These are phyloP conservation scores for Sextonia rubra DNA, from an alignment of 164 flowering plant species.

Conservation along the genomic window DNA sequence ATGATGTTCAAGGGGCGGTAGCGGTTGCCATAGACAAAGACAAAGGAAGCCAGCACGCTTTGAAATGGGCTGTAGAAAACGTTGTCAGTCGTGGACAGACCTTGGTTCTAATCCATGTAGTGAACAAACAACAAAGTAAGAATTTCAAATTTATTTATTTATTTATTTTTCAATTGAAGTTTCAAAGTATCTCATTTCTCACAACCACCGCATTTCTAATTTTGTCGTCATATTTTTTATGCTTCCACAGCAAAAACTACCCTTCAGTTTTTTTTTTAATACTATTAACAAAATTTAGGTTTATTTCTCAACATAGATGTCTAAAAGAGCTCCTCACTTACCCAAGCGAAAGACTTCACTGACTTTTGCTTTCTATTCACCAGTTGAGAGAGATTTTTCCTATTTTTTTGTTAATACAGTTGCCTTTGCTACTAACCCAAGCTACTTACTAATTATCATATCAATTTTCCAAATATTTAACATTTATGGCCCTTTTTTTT, in stretches of 20 bases:
- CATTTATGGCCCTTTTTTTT: too few relatives aligned
- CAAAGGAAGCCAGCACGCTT: conserved; percentile 66
- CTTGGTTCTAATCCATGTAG: conserved; percentile 59
- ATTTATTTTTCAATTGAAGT: not conserved
- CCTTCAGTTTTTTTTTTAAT: too few relatives aligned
- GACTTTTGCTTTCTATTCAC: too few relatives aligned
- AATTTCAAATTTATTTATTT: conserved; percentile 5
- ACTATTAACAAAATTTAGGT: too few relatives aligned
- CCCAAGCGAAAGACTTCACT: too few relatives aligned
- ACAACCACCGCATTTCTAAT: not conserved
- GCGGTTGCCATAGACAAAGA: conserved; percentile 81
- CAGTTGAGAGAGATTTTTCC: too few relatives aligned
- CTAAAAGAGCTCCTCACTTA: too few relatives aligned
- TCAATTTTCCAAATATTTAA: too few relatives aligned
- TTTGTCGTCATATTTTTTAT: not conserved
- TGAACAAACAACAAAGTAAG: conserved; percentile 7
- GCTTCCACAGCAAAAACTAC: not conserved
- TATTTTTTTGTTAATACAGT: too few relatives aligned
- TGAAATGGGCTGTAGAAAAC: conserved; percentile 72
- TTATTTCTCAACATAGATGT: too few relatives aligned
- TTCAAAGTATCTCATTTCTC: not conserved
- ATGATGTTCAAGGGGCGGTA: conserved; percentile 27
- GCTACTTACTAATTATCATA: too few relatives aligned
- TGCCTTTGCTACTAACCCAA: too few relatives aligned
- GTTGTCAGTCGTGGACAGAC: conserved; percentile 44